Evolutionary conservation across 495 filamentous ascomycete species (phyloP).

Genomic region (Xylaria cubensis): DNA sequence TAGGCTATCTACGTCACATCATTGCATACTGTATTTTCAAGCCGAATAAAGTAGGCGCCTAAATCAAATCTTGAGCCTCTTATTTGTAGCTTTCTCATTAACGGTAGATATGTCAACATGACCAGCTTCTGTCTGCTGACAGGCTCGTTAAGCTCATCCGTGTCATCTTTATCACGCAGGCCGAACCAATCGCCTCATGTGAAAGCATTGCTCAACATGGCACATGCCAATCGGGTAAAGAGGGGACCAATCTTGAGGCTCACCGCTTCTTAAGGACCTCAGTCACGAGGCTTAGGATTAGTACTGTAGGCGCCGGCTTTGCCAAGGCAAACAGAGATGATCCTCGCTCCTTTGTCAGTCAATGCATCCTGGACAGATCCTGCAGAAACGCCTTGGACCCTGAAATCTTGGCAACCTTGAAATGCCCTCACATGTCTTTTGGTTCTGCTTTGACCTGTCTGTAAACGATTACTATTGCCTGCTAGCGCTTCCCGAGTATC

Average conservation of each 20-base stretch:
- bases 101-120: neutral
- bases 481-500: constrained; percentile 12
- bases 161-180: constrained; percentile 11
- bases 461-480: neutral
- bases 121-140: neutral
- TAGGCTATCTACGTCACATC: neutral
- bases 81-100: constrained; percentile 12
- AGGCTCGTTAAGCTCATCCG: neutral
- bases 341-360: neutral
- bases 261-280: constrained; percentile 20
- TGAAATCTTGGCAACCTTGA: constrained; percentile 25
- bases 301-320: constrained; percentile 14
- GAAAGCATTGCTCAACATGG: neutral
- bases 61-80: constrained; percentile 4
- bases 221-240: constrained; percentile 5
- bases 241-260: constrained; percentile 12
- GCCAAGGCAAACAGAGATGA: constrained; percentile 21
- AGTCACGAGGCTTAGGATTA: constrained; percentile 17
- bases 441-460: neutral
- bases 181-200: neutral
- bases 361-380: constrained; percentile 14
- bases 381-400: constrained; percentile 20
- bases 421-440: neutral
- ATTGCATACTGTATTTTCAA: neutral
- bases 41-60: neutral